phyloP scores from a whole-genome alignment of 23 red algal genomes.

The Gracilaria gracilis region DNA sequence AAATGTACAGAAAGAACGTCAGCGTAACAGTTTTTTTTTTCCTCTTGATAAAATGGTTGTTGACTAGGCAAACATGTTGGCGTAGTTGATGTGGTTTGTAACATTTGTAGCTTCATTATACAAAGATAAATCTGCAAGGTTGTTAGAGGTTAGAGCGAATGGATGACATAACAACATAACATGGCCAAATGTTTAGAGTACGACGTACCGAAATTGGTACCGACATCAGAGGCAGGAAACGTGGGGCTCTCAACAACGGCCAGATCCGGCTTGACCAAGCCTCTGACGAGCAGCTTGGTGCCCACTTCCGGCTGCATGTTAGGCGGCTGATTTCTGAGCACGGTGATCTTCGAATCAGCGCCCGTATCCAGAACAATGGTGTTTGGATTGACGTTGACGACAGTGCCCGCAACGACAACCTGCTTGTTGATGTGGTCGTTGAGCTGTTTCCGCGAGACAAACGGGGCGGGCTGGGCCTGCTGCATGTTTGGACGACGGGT shows the following conservation, averaged over 20 bases:
- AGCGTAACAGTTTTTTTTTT: neutral
- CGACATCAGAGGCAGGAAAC: conserved; percentile 53
- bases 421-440: conserved; percentile 31
- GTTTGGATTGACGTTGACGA: conserved; percentile 10
- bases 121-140: conserved; percentile 43
- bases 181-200: too few species aligned
- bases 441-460: conserved; percentile 40
- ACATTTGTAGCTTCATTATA: conserved; percentile 51
- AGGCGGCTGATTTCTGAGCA: conserved; percentile 26
- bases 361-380: conserved; percentile 30
- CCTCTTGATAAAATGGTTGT: neutral
- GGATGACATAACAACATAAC: neutral
- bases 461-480: conserved; percentile 13
- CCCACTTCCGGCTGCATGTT: neutral
- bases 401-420: conserved; percentile 48
- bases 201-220: conserved; percentile 51
- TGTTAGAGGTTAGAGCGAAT: neutral
- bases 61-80: conserved; percentile 50
- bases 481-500: too few species aligned
- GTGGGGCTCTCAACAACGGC: conserved; percentile 41
- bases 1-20: conserved; percentile 18
- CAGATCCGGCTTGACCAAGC: conserved; percentile 58
- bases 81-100: conserved; percentile 44
- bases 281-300: conserved; percentile 51
- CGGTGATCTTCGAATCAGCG: conserved; percentile 21